These are phyloP conservation scores for Teratosphaeria pseudoeucalypti DNA, from an alignment of 2,329 filamentous ascomycete species.

Conservation along the genomic window DNA sequence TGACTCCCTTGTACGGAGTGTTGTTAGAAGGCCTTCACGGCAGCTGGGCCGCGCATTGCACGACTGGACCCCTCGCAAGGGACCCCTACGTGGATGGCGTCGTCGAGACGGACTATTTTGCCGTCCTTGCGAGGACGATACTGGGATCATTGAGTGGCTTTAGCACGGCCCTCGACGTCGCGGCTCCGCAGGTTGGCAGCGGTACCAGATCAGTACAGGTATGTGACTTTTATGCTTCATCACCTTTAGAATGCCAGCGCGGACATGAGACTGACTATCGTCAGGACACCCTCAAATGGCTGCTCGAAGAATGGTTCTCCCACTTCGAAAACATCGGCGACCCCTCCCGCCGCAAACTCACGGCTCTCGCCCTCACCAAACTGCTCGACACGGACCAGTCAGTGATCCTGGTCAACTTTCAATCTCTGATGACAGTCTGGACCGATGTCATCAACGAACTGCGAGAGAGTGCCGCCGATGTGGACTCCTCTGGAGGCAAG, in stretches of 20 bases:
- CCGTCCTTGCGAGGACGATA: conserved; percentile 67
- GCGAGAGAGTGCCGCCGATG: conserved; percentile 36
- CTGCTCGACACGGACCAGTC: conserved; percentile 54
- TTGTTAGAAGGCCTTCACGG: conserved; percentile 37
- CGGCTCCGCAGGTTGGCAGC: conserved; percentile 7
- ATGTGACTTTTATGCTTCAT: conserved; percentile 8
- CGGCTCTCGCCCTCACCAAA: conserved; percentile 60
- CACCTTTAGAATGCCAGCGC: background rate
- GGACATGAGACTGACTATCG: background rate
- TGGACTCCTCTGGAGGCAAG: background rate
- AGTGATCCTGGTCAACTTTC: conserved; percentile 39
- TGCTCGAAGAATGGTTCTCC: conserved; percentile 53
- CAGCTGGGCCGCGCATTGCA: conserved; percentile 60
- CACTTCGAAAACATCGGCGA: conserved; percentile 60
- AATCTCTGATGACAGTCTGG: conserved; percentile 69
- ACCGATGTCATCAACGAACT: conserved; percentile 58
- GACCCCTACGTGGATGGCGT: conserved; percentile 60
- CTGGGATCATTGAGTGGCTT: conserved; percentile 63
- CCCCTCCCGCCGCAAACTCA: conserved; percentile 57
- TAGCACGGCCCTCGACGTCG: conserved; percentile 40
- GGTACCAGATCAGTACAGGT: conserved; percentile 1
- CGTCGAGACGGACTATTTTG: conserved; percentile 76
- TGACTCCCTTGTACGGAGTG: conserved; percentile 39
- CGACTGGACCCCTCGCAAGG: conserved; percentile 67
- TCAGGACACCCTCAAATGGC: conserved; percentile 32